These are phyloP conservation scores for Fusarium torreyae DNA, from an alignment of 2,329 filamentous ascomycete genomes.

Conservation along the genomic window DNA sequence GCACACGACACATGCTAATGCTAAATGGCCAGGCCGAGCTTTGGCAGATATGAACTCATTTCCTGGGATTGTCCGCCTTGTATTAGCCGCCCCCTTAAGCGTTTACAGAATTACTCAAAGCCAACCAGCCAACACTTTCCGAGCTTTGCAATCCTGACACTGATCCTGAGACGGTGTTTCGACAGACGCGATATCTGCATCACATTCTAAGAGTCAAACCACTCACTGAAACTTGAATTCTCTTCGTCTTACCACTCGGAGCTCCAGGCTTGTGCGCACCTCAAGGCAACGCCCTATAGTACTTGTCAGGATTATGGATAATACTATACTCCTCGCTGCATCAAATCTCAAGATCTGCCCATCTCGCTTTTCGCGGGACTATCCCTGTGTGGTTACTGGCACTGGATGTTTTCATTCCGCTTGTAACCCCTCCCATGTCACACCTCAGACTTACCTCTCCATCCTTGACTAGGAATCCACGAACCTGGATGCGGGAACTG, in stretches of 20 bases:
- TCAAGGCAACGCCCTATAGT: conserved; percentile 1
- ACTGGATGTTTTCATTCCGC: conserved; percentile 41
- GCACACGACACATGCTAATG: conserved; percentile 28
- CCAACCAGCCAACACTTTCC: conserved; percentile 1
- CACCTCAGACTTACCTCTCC: conserved; percentile 7
- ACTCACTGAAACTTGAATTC: conserved; percentile 24
- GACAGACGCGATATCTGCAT: conserved; percentile 9
- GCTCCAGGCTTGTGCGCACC: neutral
- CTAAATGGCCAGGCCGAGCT: conserved; percentile 13
- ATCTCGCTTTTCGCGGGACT: conserved; percentile 34
- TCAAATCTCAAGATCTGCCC: conserved; percentile 45
- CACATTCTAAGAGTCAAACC: conserved; percentile 4
- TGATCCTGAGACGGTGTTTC: conserved; percentile 25
- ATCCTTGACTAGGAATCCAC: conserved; percentile 40
- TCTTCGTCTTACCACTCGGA: neutral
- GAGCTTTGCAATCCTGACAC: neutral
- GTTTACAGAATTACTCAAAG: conserved; percentile 17
- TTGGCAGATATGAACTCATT: conserved; percentile 41
- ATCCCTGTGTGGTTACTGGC: conserved; percentile 43
- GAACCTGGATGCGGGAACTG: conserved; percentile 47
- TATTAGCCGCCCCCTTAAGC: conserved; percentile 38
- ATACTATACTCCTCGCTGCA: conserved; percentile 22
- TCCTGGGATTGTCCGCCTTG: conserved; percentile 25
- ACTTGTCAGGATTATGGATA: conserved; percentile 1
- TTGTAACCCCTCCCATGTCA: conserved; percentile 30